phyloP scores from a whole-genome alignment of 257 asterid genomes.

The Rhazya stricta region DNA sequence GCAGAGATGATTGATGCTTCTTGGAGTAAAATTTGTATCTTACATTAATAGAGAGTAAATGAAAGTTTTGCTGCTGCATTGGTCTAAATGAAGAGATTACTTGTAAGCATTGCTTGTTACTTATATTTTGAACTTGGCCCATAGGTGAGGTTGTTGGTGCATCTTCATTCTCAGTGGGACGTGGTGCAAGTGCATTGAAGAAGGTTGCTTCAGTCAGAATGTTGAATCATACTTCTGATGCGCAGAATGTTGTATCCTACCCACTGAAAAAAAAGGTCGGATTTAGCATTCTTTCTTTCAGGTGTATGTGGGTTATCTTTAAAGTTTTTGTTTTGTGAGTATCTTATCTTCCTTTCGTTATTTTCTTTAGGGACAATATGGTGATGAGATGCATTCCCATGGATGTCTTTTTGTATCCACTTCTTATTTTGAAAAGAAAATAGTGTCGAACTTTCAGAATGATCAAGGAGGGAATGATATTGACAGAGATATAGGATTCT shows the following conservation, averaged over 20 bases:
- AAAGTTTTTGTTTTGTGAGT: background rate
- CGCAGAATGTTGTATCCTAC: constrained; percentile 47
- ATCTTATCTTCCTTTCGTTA: background rate
- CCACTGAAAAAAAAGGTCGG: constrained; percentile 69
- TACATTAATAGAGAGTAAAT: background rate
- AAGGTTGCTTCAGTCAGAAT: constrained; percentile 81
- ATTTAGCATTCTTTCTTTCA: constrained; percentile 10
- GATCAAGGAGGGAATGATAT: constrained; percentile 38
- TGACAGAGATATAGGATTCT: constrained; percentile 75
- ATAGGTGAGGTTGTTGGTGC: constrained; percentile 95
- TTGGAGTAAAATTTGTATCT: background rate
- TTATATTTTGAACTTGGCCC: constrained; percentile 28
- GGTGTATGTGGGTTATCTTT: background rate
- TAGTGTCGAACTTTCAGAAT: constrained; percentile 42
- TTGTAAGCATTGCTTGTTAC: background rate
- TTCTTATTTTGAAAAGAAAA: constrained; percentile 75
- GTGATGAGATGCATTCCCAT: constrained; percentile 39
- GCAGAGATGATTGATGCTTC: background rate
- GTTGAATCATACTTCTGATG: constrained; percentile 70
- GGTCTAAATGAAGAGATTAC: background rate
- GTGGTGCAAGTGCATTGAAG: constrained; percentile 52
- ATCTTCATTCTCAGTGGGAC: constrained; percentile 83
- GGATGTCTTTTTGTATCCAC: constrained; percentile 68
- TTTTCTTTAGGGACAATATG: constrained; percentile 58
- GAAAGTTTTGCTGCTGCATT: background rate